These are phyloP conservation scores for Royoungia palumana DNA, from an alignment of 768 basidiomycete species.

Conservation along the genomic window DNA sequence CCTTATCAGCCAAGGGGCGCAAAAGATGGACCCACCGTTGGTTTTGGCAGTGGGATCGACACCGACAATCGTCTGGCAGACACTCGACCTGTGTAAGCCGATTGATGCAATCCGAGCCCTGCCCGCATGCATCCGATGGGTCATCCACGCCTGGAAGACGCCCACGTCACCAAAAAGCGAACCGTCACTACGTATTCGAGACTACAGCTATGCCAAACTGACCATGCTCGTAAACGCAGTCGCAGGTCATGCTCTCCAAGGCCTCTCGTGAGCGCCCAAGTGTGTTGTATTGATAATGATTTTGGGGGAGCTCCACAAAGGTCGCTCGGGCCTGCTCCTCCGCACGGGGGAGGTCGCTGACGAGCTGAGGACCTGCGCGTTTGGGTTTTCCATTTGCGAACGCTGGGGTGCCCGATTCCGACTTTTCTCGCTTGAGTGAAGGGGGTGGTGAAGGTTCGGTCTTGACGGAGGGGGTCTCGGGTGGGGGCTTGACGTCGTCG, in stretches of 20 bases:
- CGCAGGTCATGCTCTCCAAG: conserved; percentile 93
- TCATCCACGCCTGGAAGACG: conserved; percentile 53
- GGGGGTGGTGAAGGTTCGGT: conserved; percentile 31
- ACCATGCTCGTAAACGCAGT: conserved; percentile 85
- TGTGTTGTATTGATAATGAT: conserved; percentile 84
- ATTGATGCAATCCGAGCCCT: conserved; percentile 93
- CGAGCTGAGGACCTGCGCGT: conserved; percentile 58
- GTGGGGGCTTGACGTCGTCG: conserved; percentile 25
- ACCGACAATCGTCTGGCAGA: conserved; percentile 84
- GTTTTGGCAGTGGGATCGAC: conserved; percentile 79
- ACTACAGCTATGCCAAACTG: conserved; percentile 39
- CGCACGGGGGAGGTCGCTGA: conserved; percentile 76
- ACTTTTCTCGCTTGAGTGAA: conserved; percentile 30
- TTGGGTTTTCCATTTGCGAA: conserved; percentile 34
- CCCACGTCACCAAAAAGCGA: conserved; percentile 18
- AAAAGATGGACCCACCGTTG: conserved; percentile 63
- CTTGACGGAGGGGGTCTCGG: conserved; percentile 27
- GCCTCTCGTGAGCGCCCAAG: conserved; percentile 86
- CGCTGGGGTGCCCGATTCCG: conserved; percentile 36
- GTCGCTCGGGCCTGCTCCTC: conserved; percentile 66
- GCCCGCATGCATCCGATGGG: conserved; percentile 73
- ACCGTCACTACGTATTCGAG: conserved; percentile 30
- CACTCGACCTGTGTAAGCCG: conserved; percentile 97
- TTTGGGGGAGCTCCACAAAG: conserved; percentile 70
- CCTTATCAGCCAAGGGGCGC: neutral